phyloP scores from a whole-genome alignment of 192 early-diverging fungal genomes.

The Geosiphon pyriformis region DNA sequence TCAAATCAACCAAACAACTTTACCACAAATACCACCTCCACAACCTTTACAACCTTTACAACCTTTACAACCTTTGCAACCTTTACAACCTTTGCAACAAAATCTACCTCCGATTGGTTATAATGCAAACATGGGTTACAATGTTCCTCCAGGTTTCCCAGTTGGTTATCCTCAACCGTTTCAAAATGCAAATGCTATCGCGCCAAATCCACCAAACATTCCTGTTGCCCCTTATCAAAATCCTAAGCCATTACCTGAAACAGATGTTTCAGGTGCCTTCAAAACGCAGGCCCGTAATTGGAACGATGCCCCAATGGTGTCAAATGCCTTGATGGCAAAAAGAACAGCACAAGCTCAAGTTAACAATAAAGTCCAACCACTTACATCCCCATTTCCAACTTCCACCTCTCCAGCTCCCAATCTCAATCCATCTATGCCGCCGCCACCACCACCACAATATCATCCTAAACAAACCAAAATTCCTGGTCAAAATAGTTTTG shows the following conservation, averaged over 20 bases:
- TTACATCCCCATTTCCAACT: slow-evolving; percentile 41
- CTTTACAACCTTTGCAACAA: slow-evolving; percentile 27
- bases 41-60: slow-evolving; percentile 20
- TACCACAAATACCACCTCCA: slow-evolving; percentile 22
- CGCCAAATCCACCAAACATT: slow-evolving; percentile 22
- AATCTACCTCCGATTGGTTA: slow-evolving; percentile 29
- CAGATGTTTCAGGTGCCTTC: slow-evolving; percentile 35
- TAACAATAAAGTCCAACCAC: slow-evolving; percentile 14
- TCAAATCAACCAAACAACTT: slow-evolving; percentile 19
- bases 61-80: slow-evolving; percentile 25
- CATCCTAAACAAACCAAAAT: slow-evolving; percentile 8
- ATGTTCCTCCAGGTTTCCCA: slow-evolving; percentile 24
- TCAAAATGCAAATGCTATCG: slow-evolving; percentile 21
- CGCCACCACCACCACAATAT: background rate
- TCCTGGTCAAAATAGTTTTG: slow-evolving; percentile 30
- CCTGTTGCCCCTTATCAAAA: slow-evolving; percentile 5
- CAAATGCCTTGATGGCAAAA: slow-evolving; percentile 27
- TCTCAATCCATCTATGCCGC: slow-evolving; percentile 12
- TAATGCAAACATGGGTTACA: slow-evolving; percentile 23
- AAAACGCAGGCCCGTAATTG: slow-evolving; percentile 45
- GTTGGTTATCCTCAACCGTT: slow-evolving; percentile 24
- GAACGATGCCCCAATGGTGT: slow-evolving; percentile 53
- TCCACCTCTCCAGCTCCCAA: slow-evolving; percentile 28
- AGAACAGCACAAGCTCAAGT: slow-evolving; percentile 26
- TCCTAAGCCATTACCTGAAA: slow-evolving; percentile 27